Base-by-base conservation (phyloP, 495 filamentous ascomycete genomes). In the Penicillium dipodomyicola region DNA sequence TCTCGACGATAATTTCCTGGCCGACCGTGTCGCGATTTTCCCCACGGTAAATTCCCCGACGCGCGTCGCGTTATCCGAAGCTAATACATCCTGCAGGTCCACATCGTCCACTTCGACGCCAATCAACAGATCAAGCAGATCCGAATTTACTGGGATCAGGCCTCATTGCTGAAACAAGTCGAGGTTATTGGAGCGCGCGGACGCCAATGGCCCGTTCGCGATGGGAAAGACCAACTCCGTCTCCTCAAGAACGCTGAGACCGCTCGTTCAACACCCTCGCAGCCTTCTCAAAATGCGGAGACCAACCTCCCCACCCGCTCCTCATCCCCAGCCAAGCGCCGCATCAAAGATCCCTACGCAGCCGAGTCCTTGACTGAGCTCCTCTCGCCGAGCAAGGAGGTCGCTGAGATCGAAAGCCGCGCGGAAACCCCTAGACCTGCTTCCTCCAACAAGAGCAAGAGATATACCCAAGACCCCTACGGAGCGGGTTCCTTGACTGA, bases 131-230 rank as follows among this genome's bases (percentile, higher is more conserved):
- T 98, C 70, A 72, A 81, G 59, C 88, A 90, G 65, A 87, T 96
- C 61, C 87, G 92, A 52, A 84, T 92, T 56, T 88, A 87, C 70
- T 98, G 94, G 94, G 94, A 98, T 68, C 95, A 97, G 72, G 92
- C 85, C 25, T 90, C 90, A 50, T 82, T 97, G 9, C 80, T 98
- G 57, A 97, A 94, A 73, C 87, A 93, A 67, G 83, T 97, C 50
- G 92, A 96, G 62, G 86, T 96, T 30, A 97, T 98, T 72, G 94
- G 94, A 54, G 83, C 84, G 61, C 86, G 89, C 25, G 90, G 88
- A 44, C 88, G 86, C 65, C 90, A 88, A 67, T 98, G 94, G 94
- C 94, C 94, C 19, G 93, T 98, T 71, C 88, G 86, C 57, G 91
- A 96, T 65, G 89, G 87, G 54, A 87, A 84, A 60, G 91, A 96